Percentiles rank a stretch among this genome's conserved stretches.
phyloP scores from a whole-genome alignment of 2,329 filamentous ascomycete genomes.

The Westerdykella aurantiaca region DNA sequence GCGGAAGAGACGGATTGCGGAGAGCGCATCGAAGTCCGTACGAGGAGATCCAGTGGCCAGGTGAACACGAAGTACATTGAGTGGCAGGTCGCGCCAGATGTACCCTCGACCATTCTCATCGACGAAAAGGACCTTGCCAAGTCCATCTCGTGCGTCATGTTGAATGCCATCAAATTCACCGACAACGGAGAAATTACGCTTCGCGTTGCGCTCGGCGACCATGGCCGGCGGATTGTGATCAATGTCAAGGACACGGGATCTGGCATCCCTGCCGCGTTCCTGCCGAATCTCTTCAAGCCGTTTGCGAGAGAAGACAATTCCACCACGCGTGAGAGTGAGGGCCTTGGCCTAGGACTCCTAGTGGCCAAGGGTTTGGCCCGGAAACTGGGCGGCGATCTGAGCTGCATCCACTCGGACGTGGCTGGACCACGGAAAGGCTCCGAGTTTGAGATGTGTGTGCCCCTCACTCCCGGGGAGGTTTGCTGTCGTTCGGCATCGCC shows the following conservation, averaged over 20 bases:
- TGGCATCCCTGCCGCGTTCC: conserved; percentile 61
- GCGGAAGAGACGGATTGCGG: conserved; percentile 44
- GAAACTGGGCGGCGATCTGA: conserved; percentile 63
- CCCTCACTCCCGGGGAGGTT: conserved; percentile 50
- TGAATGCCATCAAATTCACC: conserved; percentile 68
- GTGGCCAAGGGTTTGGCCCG: conserved; percentile 67
- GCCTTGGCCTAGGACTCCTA: conserved; percentile 61
- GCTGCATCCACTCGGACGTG: conserved; percentile 58
- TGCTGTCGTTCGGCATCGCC: conserved; percentile 49
- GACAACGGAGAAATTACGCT: conserved; percentile 58
- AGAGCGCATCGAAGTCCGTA: conserved; percentile 46
- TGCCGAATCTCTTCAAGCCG: conserved; percentile 62
- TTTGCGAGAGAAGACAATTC: conserved; percentile 66
- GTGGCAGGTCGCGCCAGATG: conserved; percentile 46
- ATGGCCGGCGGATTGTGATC: conserved; percentile 53
- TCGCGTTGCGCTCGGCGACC: conserved; percentile 48
- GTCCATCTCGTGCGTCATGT: conserved; percentile 56
- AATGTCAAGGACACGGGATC: conserved; percentile 61
- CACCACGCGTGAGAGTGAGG: conserved; percentile 61
- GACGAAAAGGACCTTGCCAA: conserved; percentile 61
- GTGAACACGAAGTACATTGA: conserved; percentile 45
- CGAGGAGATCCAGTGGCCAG: conserved; percentile 40
- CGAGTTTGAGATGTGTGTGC: conserved; percentile 64
- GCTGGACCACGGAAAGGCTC: conserved; percentile 56
- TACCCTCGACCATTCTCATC: conserved; percentile 52